Conservation (phyloP, 1,139 yeast species). For the Candida tetrigidarum region DNA sequence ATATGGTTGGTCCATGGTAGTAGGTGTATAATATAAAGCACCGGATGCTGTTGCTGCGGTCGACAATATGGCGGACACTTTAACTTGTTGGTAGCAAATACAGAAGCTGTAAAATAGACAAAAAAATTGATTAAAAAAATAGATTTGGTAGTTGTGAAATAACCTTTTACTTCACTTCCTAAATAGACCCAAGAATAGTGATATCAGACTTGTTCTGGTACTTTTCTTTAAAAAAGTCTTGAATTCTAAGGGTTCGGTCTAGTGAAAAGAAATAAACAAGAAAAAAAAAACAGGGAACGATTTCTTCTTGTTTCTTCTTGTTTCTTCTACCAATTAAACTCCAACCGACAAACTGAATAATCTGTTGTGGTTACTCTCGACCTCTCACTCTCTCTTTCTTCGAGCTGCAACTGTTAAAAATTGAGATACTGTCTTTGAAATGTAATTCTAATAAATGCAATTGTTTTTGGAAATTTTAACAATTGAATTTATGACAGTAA, state of each 20-base stretch:
- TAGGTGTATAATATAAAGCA: conserved; percentile 7
- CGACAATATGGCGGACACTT: conserved; percentile 14
- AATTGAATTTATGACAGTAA: neutral
- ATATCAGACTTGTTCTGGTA: neutral
- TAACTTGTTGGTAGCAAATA: neutral
- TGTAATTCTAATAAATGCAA: neutral
- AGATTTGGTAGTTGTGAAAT: neutral
- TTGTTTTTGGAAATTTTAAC: neutral
- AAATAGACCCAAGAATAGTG: too few relatives aligned
- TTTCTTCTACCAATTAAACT: too few relatives aligned
- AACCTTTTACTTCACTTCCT: neutral
- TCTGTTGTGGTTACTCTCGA: too few relatives aligned
- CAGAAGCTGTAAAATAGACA: neutral
- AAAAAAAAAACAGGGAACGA: neutral
- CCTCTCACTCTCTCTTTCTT: too few relatives aligned
- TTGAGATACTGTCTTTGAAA: too few relatives aligned
- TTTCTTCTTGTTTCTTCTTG: neutral
- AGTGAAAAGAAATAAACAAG: neutral
- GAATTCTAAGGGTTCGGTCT: neutral
- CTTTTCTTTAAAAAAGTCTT: neutral
- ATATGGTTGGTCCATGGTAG: conserved; percentile 39
- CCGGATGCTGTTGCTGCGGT: conserved; percentile 10
- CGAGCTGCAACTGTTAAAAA: too few relatives aligned
- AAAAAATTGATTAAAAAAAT: neutral
- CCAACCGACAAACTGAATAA: too few relatives aligned